Evolutionary conservation across 2,329 filamentous ascomycete genomes (phyloP).

Genomic region (Colletotrichum caudatum): DNA sequence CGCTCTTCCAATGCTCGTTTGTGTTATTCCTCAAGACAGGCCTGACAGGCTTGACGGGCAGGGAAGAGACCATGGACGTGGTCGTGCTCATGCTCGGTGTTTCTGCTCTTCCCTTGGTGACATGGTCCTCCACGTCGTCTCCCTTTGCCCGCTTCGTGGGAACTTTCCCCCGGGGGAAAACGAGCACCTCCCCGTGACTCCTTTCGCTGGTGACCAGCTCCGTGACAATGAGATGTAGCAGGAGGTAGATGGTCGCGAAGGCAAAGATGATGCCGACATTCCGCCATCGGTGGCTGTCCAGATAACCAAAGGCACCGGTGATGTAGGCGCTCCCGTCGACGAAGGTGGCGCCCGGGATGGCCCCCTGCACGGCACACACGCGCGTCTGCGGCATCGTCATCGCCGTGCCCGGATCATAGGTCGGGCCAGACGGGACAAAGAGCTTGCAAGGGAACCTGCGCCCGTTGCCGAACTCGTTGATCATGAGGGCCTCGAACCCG

Average conservation of each 20-base stretch:
- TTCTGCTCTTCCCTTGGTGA: constrained; percentile 27
- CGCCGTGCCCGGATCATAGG: constrained; percentile 38
- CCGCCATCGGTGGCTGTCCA: constrained; percentile 26
- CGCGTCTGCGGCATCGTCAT: constrained; percentile 9
- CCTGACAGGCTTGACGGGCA: neutral
- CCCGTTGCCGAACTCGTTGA: constrained; percentile 35
- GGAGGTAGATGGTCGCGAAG: constrained; percentile 8
- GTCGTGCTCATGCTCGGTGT: constrained; percentile 2
- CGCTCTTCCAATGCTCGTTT: neutral
- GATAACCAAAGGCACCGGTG: constrained; percentile 21
- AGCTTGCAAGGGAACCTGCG: constrained; percentile 28
- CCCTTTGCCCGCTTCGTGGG: neutral
- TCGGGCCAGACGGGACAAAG: constrained; percentile 30
- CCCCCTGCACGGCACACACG: constrained; percentile 26
- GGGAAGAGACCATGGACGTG: neutral
- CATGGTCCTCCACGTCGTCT: constrained; percentile 18
- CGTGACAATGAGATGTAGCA: constrained; percentile 32
- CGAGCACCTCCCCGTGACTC: constrained; percentile 35
- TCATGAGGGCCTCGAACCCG: constrained; percentile 35
- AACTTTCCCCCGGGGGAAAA: constrained; percentile 31
- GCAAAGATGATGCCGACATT: constrained; percentile 37
- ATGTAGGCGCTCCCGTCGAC: constrained; percentile 35
- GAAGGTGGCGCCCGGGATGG: constrained; percentile 9
- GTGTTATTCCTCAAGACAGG: neutral
- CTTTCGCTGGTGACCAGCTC: constrained; percentile 30